Conservation (phyloP, 129 eudicot species). For the Silybum marianum region DNA sequence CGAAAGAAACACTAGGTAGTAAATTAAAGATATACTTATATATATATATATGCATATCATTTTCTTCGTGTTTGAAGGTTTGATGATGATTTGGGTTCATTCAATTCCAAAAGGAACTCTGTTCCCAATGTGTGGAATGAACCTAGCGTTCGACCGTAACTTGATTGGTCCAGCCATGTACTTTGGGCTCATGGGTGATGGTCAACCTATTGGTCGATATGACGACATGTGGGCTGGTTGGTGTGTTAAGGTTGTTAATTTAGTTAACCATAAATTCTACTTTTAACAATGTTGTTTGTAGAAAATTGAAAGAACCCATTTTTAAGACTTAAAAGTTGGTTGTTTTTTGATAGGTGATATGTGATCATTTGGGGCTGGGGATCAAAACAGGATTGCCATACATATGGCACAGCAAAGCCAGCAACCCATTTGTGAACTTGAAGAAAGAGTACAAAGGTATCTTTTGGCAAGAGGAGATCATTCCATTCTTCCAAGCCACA, state of each 20-base stretch:
- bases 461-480: conserved; percentile 69
- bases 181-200: conserved; percentile 58
- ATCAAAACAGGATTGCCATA: conserved; percentile 63
- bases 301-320: background rate
- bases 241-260: conserved; percentile 55
- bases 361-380: conserved; percentile 62
- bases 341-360: conserved; percentile 45
- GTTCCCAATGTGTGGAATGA: conserved; percentile 67
- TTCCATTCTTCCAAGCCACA: conserved; percentile 56
- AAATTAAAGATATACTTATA: background rate
- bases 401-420: conserved; percentile 70
- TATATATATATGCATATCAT: background rate
- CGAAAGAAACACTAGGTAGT: conserved; percentile 52
- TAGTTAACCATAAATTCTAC: background rate
- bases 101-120: conserved; percentile 46
- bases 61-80: background rate
- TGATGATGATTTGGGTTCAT: conserved; percentile 7
- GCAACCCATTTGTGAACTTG: conserved; percentile 71
- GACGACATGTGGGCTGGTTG: conserved; percentile 58
- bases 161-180: conserved; percentile 66
- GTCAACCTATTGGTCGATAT: conserved; percentile 52
- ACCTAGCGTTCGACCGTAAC: conserved; percentile 49
- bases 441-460: conserved; percentile 72
- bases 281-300: conserved; percentile 4
- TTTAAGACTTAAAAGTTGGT: background rate